Conservation (phyloP, 495 filamentous ascomycete species). For the Hypoxylon intermedium region DNA sequence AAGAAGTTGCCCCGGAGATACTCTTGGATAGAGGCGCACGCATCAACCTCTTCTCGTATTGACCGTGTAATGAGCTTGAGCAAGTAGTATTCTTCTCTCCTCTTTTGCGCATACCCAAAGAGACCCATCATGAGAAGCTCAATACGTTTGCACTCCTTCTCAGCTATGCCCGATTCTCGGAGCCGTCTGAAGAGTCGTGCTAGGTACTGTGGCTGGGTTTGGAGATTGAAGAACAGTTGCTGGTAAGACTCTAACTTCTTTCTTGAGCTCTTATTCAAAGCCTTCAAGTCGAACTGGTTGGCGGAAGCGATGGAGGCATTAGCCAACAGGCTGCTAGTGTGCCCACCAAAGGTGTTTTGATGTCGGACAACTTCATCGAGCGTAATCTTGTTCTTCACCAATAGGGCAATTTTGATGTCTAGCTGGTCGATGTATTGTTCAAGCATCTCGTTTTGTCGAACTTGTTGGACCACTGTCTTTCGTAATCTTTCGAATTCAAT, state of each 20-base stretch:
- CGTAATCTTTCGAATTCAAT: conserved; percentile 92
- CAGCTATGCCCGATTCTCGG: conserved; percentile 82
- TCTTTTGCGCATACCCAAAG: conserved; percentile 96
- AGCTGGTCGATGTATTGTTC: conserved; percentile 98
- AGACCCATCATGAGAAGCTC: conserved; percentile 95
- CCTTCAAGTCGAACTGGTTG: conserved; percentile 95
- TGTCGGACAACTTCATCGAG: conserved; percentile 97
- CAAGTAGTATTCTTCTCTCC: conserved; percentile 95
- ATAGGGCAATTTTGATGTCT: conserved; percentile 97
- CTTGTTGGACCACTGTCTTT: conserved; percentile 95
- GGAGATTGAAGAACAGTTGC: conserved; percentile 95
- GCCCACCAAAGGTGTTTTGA: conserved; percentile 94
- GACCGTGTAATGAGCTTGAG: conserved; percentile 85
- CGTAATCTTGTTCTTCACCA: conserved; percentile 99
- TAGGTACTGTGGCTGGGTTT: conserved; percentile 95
- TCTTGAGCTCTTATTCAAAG: conserved; percentile 92
- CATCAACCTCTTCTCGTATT: conserved; percentile 85
- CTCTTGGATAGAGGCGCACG: conserved; percentile 75
- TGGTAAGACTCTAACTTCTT: conserved; percentile 97
- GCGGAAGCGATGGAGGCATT: conserved; percentile 86
- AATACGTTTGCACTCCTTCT: conserved; percentile 90
- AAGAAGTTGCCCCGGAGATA: conserved; percentile 91
- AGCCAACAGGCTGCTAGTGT: conserved; percentile 82
- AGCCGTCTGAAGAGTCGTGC: conserved; percentile 84
- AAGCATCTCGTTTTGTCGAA: conserved; percentile 93